phyloP scores from a whole-genome alignment of 257 asterid genomes.

The Hygrophila difformis region DNA sequence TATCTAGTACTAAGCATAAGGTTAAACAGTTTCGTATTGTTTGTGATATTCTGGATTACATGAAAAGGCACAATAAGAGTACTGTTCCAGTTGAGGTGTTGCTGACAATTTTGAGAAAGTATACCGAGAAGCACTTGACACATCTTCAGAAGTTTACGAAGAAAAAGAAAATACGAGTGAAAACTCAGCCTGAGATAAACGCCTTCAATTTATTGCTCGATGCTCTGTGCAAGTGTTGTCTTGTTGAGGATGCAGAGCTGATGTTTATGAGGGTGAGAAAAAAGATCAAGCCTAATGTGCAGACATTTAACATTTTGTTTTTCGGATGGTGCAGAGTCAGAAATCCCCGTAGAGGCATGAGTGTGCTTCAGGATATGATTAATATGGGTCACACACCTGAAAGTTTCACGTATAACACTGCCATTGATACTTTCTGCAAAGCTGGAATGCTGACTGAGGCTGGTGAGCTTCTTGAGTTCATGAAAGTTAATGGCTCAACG shows the following conservation, averaged over 20 bases:
- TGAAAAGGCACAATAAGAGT: constrained; percentile 55
- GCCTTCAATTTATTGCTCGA: constrained; percentile 79
- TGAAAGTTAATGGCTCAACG: constrained; percentile 70
- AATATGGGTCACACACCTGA: constrained; percentile 61
- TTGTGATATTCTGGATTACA: constrained; percentile 81
- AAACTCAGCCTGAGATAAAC: constrained; percentile 76
- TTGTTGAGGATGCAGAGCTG: constrained; percentile 77
- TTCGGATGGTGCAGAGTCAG: constrained; percentile 92
- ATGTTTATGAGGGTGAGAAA: constrained; percentile 50
- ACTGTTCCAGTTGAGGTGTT: constrained; percentile 64
- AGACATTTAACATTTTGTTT: constrained; percentile 72
- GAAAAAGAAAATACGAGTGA: constrained; percentile 85
- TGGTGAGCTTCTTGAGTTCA: constrained; percentile 57
- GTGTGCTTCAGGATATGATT: constrained; percentile 73
- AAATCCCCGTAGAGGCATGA: constrained; percentile 64
- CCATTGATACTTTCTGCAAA: constrained; percentile 76
- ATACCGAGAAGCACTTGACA: constrained; percentile 72
- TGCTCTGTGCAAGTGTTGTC: constrained; percentile 82
- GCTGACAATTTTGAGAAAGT: constrained; percentile 50
- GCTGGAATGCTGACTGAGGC: constrained; percentile 87
- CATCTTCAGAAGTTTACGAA: constrained; percentile 78
- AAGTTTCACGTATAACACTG: constrained; percentile 71
- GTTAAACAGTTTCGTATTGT: constrained; percentile 77
- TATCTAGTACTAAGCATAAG: constrained; percentile 81
- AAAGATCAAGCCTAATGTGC: constrained; percentile 66